These are phyloP conservation scores for Aspergillus saccharolyticus DNA, from an alignment of 495 filamentous ascomycete genomes.

Conservation along the genomic window DNA sequence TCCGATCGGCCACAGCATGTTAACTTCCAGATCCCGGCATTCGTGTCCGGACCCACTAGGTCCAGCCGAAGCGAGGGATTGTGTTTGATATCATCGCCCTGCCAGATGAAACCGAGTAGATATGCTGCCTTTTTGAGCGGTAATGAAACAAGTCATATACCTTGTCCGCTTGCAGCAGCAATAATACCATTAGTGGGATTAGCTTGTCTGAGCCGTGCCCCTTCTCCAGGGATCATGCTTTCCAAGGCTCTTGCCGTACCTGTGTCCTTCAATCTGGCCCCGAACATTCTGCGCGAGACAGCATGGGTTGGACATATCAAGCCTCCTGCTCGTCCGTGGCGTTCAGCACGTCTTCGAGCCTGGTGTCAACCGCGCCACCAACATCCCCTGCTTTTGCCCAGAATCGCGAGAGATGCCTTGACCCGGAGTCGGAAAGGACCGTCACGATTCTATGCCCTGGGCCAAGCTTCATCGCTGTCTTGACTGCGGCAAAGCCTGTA, in stretches of 20 bases:
- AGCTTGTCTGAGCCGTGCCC: neutral
- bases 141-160: neutral
- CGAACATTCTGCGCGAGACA: too few species aligned
- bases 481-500: conserved; percentile 73
- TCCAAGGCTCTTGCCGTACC: neutral
- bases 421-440: conserved; percentile 85
- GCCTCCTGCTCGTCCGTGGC: conserved; percentile 33
- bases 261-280: neutral
- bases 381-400: conserved; percentile 78
- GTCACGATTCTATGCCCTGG: conserved; percentile 82
- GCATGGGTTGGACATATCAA: neutral
- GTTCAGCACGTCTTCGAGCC: conserved; percentile 49
- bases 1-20: conserved; percentile 2
- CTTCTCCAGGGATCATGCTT: neutral
- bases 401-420: conserved; percentile 88
- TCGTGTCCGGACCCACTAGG: neutral
- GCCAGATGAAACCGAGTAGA: conserved; percentile 1
- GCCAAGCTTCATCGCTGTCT: conserved; percentile 68
- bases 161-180: neutral
- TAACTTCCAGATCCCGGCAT: conserved; percentile 4
- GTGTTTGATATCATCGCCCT: neutral
- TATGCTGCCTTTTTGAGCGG: neutral
- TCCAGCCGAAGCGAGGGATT: neutral
- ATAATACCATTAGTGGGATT: neutral
- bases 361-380: conserved; percentile 50